Base-by-base conservation (phyloP, 2,329 filamentous ascomycete species). In the Colletotrichum plurivorum region DNA sequence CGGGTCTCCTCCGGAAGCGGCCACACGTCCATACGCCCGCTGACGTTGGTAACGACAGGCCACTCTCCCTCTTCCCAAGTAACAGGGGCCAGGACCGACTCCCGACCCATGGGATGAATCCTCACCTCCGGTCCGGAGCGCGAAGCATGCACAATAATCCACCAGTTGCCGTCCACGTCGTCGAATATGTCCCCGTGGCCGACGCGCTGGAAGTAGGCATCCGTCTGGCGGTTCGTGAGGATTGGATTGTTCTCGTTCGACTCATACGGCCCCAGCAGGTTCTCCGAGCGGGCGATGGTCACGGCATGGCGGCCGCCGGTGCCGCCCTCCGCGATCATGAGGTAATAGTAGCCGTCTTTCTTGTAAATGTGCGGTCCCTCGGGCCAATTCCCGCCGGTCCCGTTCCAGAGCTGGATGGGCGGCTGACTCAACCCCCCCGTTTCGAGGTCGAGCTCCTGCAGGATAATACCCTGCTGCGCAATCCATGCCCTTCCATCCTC, bases 331-430 rank as follows among this genome's bases (percentile, higher is more conserved):
- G 87, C 85, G 1, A 83, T 84, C 27, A 88, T 75, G 5, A 88
- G 76, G 69, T 88, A 88, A 70, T 87, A 88, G 69, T 80, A 88
- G 0, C 76, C 80, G 31, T 85, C 85, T 46, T 83, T 84, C 51
- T 79, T 81, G 72, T 85, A 86, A 16, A 89, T 81, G 54, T 89
- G 87, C 0, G 87, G 87, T 0, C 86, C 88, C 67, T 85, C 84
- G 0, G 84, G 72, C 74, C 82, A 72, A 69, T 79, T 57, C 56
- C 75, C 81, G 1, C 81, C 81, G 1, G 79, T 83, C 2, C 85
- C 86, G 43, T 83, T 83, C 76, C 85, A 84, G 20, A 85, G 62
- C n/a, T 71, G 72, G 9, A 75, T 70, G 31, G 31, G 31, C n/a
- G 76, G 72, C 51, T 76, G 74, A 15, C 80, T 59, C 12, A 18